Conservation (phyloP, 2,329 filamentous ascomycete species). For the Madurella fahalii region DNA sequence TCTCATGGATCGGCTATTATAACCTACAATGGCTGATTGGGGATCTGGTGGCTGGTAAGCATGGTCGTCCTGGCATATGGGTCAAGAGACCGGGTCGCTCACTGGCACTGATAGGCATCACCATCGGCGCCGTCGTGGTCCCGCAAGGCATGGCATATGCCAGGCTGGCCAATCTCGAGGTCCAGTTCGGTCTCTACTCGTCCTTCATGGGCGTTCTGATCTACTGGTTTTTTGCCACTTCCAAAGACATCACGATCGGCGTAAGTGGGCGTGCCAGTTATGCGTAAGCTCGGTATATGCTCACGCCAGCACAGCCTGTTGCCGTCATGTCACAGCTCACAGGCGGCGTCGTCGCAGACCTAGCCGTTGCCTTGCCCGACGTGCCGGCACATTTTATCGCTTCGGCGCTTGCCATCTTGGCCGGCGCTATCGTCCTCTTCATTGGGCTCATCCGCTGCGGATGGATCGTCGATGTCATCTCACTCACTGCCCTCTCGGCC, state of each 20-base stretch:
- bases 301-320: conserved; percentile 59
- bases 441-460: conserved; percentile 77
- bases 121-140: conserved; percentile 68
- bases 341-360: conserved; percentile 71
- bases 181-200: conserved; percentile 85
- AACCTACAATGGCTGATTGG: conserved; percentile 85
- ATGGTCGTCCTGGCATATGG: background rate
- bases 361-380: conserved; percentile 53
- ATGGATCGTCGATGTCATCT: conserved; percentile 91
- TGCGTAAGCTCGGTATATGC: conserved; percentile 7
- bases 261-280: conserved; percentile 45
- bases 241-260: conserved; percentile 97
- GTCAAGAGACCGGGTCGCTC: conserved; percentile 11
- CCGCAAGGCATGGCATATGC: conserved; percentile 97
- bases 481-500: conserved; percentile 81
- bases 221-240: conserved; percentile 98
- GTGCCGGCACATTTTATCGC: conserved; percentile 65
- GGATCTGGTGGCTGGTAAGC: conserved; percentile 80
- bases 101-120: conserved; percentile 37
- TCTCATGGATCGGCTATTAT: conserved; percentile 84
- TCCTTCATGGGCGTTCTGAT: conserved; percentile 93
- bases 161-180: conserved; percentile 70
- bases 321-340: conserved; percentile 92
- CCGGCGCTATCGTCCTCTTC: conserved; percentile 70
- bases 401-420: conserved; percentile 71